Conservation (phyloP, 2,329 filamentous ascomycete genomes). For the Verticillium longisporum region DNA sequence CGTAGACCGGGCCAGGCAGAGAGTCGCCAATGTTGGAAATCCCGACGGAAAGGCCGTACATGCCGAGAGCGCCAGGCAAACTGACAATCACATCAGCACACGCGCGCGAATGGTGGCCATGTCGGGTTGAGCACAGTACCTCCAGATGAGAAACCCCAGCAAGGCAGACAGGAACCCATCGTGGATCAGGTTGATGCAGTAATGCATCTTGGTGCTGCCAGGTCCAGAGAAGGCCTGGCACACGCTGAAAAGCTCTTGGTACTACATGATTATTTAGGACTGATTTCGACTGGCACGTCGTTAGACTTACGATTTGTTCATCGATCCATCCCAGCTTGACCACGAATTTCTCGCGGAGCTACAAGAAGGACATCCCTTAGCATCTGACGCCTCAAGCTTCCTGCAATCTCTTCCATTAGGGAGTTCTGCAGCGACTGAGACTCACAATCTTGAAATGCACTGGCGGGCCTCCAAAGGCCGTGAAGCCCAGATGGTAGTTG, state of each 20-base stretch:
- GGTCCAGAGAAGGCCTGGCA: conserved; percentile 63
- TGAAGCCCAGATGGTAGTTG: conserved; percentile 58
- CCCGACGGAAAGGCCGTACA: conserved; percentile 61
- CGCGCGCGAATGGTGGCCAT: too few relatives aligned
- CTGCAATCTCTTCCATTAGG: too few relatives aligned
- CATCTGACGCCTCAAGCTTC: background rate
- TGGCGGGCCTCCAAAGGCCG: conserved; percentile 59
- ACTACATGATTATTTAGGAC: conserved; percentile 31
- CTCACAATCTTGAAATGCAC: conserved; percentile 61
- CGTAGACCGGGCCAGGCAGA: conserved; percentile 58
- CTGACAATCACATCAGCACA: conserved; percentile 21
- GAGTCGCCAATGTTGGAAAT: conserved; percentile 51
- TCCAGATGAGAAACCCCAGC: conserved; percentile 58
- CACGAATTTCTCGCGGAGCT: conserved; percentile 56
- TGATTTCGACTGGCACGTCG: background rate
- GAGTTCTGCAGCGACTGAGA: background rate
- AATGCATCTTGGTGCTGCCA: conserved; percentile 64
- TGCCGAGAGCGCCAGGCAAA: conserved; percentile 62
- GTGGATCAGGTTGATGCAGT: conserved; percentile 59
- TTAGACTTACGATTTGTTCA: conserved; percentile 49
- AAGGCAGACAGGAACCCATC: conserved; percentile 52
- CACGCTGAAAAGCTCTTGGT: conserved; percentile 66
- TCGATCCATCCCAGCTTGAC: conserved; percentile 57
- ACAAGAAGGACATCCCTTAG: background rate
- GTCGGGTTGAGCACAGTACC: conserved; percentile 18